Evolutionary conservation across 139 green algal genomes (phyloP).

Genomic region (Mychonastes homosphaera): DNA sequence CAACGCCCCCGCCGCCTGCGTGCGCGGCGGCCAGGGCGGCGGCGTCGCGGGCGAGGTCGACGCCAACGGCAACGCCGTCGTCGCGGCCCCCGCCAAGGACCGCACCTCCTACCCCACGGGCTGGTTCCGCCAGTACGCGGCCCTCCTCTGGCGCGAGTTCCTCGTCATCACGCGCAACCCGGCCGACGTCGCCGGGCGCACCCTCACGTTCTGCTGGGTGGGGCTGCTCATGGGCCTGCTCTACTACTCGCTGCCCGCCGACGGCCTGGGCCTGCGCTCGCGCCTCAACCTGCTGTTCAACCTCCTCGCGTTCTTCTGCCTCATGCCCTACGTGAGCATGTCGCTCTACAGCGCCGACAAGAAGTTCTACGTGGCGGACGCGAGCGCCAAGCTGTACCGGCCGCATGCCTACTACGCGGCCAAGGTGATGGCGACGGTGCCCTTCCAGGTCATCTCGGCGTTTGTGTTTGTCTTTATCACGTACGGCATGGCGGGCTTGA

Average conservation of each 20-base stretch:
- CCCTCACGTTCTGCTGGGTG: conserved; percentile 34
- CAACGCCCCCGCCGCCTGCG: background rate
- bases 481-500: conserved; percentile 30
- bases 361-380: conserved; percentile 31
- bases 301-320: conserved; percentile 25
- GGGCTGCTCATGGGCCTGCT: conserved; percentile 27
- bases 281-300: conserved; percentile 24
- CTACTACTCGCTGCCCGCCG: conserved; percentile 19
- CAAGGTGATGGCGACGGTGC: conserved; percentile 20
- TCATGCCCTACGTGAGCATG: conserved; percentile 41
- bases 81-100: background rate
- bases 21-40: background rate
- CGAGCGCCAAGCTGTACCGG: conserved; percentile 24
- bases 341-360: conserved; percentile 31
- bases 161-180: conserved; percentile 33
- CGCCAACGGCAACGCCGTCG: background rate
- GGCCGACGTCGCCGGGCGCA: conserved; percentile 28
- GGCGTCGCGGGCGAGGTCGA: background rate
- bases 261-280: conserved; percentile 5
- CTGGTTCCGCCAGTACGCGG: conserved; percentile 13
- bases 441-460: conserved; percentile 27
- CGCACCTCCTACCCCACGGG: conserved; percentile 1
- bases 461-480: conserved; percentile 17
- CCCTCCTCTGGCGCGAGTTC: conserved; percentile 19
- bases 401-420: conserved; percentile 30